Base-by-base conservation (phyloP, 2,329 filamentous ascomycete species). In the Fusarium lateritium region DNA sequence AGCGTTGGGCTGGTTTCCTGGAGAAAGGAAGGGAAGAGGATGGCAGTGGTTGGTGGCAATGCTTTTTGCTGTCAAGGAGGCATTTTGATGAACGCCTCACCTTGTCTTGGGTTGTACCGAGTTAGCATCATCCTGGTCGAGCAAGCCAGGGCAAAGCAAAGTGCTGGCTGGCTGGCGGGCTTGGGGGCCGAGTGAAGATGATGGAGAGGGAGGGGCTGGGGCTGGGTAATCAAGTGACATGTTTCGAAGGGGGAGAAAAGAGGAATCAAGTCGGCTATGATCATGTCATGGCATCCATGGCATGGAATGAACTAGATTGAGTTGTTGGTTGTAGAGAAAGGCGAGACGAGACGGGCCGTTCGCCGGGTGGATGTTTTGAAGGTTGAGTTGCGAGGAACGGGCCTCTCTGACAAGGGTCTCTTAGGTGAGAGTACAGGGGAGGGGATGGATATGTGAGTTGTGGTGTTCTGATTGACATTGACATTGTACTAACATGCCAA, bases 231-330 rank as follows among this genome's bases (percentile, higher is more conserved):
- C 54, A 52, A 63, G 44, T 44, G 39, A 36, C 46, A 36, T 50
- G 43, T 52, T 28, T 26, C 51, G 67, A 69, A 73, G 64, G 69
- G 64, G 71, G 71, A 65, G 69, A 47, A 40, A 72, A 65, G 69
- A 67, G 69, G 36, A 64, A 74, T 71, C 43, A 10, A 22, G 24
- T 62, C 56, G 28, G 40, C 47, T 45, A 21, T 56, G 17, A 52
- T 44, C 17, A 43, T 54, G 36, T 15, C 54, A 56, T 56, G 26
- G 10, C 28, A 28, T 28, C 7, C 49, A 28, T 38, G 42, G 22
- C 38, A 43, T 45, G 55, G 15, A 21, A 45, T 45, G 44, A 54
- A 52, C 42, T 61, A 58, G 56, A 53, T 49, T 55, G 64, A 31
- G 45, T 45, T 44, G 53, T 42, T 58, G 51, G 45, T 38, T 50